Percentiles rank a stretch among this genome's conserved stretches.
phyloP scores from a whole-genome alignment of 306 rosid genomes.

The Gastrolobium villosum region DNA sequence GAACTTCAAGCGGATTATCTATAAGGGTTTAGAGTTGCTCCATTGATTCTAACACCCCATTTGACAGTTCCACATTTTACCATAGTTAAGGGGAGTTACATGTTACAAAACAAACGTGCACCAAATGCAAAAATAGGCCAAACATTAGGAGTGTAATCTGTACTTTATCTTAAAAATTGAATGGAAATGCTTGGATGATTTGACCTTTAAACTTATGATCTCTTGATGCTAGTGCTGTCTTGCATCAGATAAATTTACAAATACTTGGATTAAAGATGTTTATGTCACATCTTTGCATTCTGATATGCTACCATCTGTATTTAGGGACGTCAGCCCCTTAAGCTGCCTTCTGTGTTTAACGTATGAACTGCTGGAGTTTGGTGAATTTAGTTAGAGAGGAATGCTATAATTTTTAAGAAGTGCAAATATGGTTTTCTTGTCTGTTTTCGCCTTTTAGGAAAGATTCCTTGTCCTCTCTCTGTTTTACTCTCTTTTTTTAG shows the following conservation, averaged over 20 bases:
- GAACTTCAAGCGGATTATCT: neutral
- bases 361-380: constrained; percentile 8
- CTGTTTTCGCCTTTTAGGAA: constrained; percentile 19
- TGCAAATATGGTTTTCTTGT: neutral
- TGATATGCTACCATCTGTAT: constrained; percentile 10
- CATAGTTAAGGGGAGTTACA: neutral
- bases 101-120: neutral
- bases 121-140: neutral
- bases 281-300: constrained; percentile 5
- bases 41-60: neutral
- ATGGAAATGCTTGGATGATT: neutral
- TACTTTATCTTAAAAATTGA: neutral
- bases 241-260: constrained; percentile 13
- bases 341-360: constrained; percentile 19
- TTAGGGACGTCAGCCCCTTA: constrained; percentile 18
- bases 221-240: constrained; percentile 5
- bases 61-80: constrained; percentile 18
- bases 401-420: constrained; percentile 17
- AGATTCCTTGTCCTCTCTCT: neutral
- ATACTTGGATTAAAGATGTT: constrained; percentile 13
- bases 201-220: neutral
- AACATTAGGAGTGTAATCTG: neutral
- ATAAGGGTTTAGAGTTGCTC: neutral
- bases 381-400: constrained; percentile 24
- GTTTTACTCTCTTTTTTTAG: neutral